These are phyloP conservation scores for Candida sojae DNA, from an alignment of 1,139 yeast species.

Conservation along the genomic window DNA sequence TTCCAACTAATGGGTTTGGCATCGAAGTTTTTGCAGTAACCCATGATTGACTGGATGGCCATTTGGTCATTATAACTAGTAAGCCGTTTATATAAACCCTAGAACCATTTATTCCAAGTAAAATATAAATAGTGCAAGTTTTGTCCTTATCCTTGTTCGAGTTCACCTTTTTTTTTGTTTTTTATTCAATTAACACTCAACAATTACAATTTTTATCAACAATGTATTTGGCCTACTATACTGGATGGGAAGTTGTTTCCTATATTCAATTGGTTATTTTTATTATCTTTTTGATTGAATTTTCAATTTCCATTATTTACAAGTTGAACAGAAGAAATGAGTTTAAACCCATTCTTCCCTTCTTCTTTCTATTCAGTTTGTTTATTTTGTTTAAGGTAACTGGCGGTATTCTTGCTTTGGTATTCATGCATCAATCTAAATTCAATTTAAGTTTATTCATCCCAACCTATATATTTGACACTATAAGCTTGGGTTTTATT, in stretches of 20 bases:
- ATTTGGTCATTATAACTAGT: too few relatives aligned
- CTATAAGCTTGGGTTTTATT: conserved; percentile 14
- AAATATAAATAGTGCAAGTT: too few relatives aligned
- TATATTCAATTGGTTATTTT: conserved; percentile 12
- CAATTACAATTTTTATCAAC: not conserved
- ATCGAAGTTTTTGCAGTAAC: not conserved
- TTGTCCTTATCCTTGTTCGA: too few relatives aligned
- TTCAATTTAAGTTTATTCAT: conserved; percentile 12
- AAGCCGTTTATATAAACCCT: too few relatives aligned
- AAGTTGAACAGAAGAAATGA: not conserved
- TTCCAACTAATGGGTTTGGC: too few relatives aligned
- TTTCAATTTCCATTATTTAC: conserved; percentile 5
- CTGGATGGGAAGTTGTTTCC: conserved; percentile 13
- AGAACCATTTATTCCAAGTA: too few relatives aligned
- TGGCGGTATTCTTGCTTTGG: conserved; percentile 14
- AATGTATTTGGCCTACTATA: conserved; percentile 9
- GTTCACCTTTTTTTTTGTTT: too few relatives aligned
- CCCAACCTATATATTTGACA: conserved; percentile 15
- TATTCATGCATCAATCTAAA: conserved; percentile 9
- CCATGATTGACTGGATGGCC: too few relatives aligned
- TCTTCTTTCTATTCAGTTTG: conserved; percentile 7
- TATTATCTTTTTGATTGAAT: conserved; percentile 6
- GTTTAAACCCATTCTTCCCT: conserved; percentile 7
- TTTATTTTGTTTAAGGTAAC: conserved; percentile 11
- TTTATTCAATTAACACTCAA: too few relatives aligned